phyloP scores from a whole-genome alignment of 305 asterid genomes.

The Fraxinus latifolia region DNA sequence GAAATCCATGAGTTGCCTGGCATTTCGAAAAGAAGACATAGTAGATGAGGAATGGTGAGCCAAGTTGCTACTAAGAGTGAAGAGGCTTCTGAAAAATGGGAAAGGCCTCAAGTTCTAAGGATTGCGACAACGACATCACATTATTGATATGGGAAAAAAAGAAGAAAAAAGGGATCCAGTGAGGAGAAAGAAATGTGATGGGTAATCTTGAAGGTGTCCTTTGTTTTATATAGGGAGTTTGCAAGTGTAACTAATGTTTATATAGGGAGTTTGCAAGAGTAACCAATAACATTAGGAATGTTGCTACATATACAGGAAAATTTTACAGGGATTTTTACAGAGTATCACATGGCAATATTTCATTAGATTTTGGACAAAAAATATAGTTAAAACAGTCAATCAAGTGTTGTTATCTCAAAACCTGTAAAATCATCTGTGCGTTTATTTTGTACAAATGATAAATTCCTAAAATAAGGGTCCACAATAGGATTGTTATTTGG shows the following conservation, averaged over 20 bases:
- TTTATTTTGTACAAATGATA: too few species aligned
- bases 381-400: too few species aligned
- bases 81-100: neutral
- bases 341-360: too few species aligned
- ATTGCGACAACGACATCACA: neutral
- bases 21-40: neutral
- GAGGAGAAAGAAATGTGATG: neutral
- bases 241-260: neutral
- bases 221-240: neutral
- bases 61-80: neutral
- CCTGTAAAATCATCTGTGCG: too few species aligned
- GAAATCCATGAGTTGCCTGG: neutral
- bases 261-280: neutral
- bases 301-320: too few species aligned
- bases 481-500: too few species aligned
- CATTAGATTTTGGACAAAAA: too few species aligned
- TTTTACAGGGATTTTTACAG: too few species aligned
- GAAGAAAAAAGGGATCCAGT: neutral
- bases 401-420: too few species aligned
- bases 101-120: neutral
- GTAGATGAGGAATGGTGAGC: neutral
- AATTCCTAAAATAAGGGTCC: neutral
- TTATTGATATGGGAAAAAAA: too few species aligned
- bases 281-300: neutral
- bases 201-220: neutral